These are phyloP conservation scores for Cladosporium sphaerospermum DNA, from an alignment of 2,329 filamentous ascomycete species.

Conservation along the genomic window DNA sequence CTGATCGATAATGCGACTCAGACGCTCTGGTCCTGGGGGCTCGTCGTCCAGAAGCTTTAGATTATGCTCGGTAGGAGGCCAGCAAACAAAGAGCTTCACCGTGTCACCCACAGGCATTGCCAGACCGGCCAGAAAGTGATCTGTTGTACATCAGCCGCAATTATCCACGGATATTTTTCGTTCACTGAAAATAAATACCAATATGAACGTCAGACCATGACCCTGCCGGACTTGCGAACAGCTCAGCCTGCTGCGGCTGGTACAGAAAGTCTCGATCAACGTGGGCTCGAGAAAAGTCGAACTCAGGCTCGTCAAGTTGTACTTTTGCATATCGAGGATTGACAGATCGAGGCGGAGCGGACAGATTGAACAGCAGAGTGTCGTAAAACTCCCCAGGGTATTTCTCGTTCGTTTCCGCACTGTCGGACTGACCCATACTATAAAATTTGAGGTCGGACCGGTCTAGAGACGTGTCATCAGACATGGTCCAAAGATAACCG, in stretches of 20 bases:
- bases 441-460: conserved; percentile 4
- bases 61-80: conserved; percentile 5
- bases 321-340: conserved; percentile 5
- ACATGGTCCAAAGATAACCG: background rate
- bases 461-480: background rate
- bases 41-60: conserved; percentile 3
- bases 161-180: background rate
- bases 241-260: background rate
- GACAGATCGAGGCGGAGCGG: conserved; percentile 1
- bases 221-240: conserved; percentile 3
- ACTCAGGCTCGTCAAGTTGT: conserved; percentile 1
- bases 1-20: conserved; percentile 1
- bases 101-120: conserved; percentile 4
- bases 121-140: conserved; percentile 6
- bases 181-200: background rate
- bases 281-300: conserved; percentile 6
- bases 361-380: conserved; percentile 5
- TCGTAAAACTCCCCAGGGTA: conserved; percentile 1
- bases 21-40: conserved; percentile 2
- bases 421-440: conserved; percentile 1
- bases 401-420: background rate
- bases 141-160: conserved; percentile 1
- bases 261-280: conserved; percentile 6
- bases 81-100: conserved; percentile 6
- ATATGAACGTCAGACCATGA: conserved; percentile 5